Percentiles rank a stretch among this genome's conserved stretches.
Evolutionary conservation across 2,329 filamentous ascomycete species (phyloP).

Genomic region (Chalara sp.): DNA sequence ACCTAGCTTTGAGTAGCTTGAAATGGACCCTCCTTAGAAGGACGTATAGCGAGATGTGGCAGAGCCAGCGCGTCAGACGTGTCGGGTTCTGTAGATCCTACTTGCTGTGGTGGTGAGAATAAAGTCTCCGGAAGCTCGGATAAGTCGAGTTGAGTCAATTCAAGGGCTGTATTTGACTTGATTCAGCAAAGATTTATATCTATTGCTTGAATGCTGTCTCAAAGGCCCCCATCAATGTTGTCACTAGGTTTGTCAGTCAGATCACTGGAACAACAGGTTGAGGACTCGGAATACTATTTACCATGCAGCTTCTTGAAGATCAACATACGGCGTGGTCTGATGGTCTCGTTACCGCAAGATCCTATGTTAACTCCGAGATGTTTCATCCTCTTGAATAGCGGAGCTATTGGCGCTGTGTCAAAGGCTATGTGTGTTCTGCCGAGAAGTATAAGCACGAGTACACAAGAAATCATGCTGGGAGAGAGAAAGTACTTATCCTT

Average conservation of each 20-base stretch:
- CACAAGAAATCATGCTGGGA: not conserved
- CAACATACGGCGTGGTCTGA: not conserved
- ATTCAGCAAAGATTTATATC: not conserved
- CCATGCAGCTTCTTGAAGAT: not conserved
- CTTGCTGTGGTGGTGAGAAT: too few species aligned
- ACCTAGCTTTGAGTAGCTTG: too few species aligned
- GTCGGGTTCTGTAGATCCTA: too few species aligned
- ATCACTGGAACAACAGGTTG: not conserved
- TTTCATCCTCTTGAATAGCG: not conserved
- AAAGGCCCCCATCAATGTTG: not conserved
- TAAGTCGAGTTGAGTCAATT: too few species aligned
- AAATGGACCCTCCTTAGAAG: too few species aligned
- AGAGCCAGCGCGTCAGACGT: too few species aligned
- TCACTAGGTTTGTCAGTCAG: not conserved
- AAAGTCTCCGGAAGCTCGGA: too few species aligned
- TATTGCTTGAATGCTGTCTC: not conserved
- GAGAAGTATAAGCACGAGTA: not conserved
- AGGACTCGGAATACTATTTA: not conserved
- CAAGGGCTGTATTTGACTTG: too few species aligned
- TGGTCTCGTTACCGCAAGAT: not conserved
- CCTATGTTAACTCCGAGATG: not conserved
- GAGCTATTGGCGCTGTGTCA: not conserved
- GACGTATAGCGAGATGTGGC: too few species aligned
- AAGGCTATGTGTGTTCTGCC: not conserved
- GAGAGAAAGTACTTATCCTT: not conserved